Conservation (phyloP, 805 yeast genomes). For the Debaryomyces hansenii region DNA sequence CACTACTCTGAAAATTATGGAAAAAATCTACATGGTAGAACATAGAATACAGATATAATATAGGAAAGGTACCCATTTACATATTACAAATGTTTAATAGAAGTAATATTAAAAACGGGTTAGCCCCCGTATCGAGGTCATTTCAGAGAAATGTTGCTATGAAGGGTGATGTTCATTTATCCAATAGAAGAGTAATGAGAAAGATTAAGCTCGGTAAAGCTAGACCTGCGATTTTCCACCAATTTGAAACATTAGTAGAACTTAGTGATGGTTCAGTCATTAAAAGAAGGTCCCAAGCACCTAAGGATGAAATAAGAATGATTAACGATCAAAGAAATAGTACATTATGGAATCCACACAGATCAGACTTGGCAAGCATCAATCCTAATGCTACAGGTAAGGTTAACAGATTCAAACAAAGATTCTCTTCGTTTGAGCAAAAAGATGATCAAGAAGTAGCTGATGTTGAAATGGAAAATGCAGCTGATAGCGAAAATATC, state of each 20-base stretch:
- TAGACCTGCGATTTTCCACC: slow-evolving; percentile 89
- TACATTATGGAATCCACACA: slow-evolving; percentile 85
- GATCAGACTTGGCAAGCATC: slow-evolving; percentile 69
- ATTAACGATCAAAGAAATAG: slow-evolving; percentile 86
- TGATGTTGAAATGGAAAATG: slow-evolving; percentile 16
- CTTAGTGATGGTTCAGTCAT: slow-evolving; percentile 93
- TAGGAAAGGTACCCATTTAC: too few species aligned
- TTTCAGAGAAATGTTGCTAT: slow-evolving; percentile 16
- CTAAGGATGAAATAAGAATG: slow-evolving; percentile 82
- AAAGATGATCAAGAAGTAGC: slow-evolving; percentile 21
- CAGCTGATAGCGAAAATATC: slow-evolving; percentile 8
- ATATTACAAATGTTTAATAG: neutral
- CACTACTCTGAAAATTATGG: neutral
- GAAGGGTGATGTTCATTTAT: slow-evolving; percentile 42
- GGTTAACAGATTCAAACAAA: slow-evolving; percentile 70
- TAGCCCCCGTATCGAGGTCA: slow-evolving; percentile 3
- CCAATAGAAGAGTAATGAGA: slow-evolving; percentile 60
- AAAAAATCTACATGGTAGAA: neutral
- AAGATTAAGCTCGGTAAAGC: slow-evolving; percentile 79
- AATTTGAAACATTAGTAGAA: slow-evolving; percentile 86
- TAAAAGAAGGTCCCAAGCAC: slow-evolving; percentile 79
- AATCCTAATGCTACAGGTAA: slow-evolving; percentile 87
- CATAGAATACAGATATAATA: too few species aligned
- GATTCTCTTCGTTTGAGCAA: slow-evolving; percentile 43
- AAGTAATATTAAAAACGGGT: neutral